phyloP scores from a whole-genome alignment of 345 rosid genomes.

The Mallotus nudiflorus region DNA sequence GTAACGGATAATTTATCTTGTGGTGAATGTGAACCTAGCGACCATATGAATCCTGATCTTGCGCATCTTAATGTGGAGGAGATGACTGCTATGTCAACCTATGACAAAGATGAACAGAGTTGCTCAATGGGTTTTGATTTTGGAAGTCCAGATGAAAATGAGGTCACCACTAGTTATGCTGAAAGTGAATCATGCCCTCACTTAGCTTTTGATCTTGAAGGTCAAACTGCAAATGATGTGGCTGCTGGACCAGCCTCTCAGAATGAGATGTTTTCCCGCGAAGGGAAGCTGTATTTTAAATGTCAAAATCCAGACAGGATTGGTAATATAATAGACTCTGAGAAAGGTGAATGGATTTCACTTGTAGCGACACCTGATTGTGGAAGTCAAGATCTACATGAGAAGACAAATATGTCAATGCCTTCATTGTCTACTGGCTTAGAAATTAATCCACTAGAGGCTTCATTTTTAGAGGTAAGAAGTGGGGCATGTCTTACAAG shows the following conservation, averaged over 20 bases:
- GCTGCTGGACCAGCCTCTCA: neutral
- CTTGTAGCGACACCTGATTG: neutral
- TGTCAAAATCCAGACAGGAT: neutral
- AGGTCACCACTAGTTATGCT: no score
- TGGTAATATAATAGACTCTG: neutral
- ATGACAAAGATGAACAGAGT: no score
- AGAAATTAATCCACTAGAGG: conserved; percentile 2
- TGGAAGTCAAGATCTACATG: neutral
- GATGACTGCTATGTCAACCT: no score
- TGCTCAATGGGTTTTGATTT: no score
- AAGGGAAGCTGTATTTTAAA: neutral
- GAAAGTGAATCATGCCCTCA: neutral
- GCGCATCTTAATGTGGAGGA: no score
- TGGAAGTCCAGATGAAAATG: no score
- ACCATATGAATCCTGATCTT: no score
- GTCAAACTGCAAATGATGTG: neutral
- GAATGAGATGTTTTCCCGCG: no score
- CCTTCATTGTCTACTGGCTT: neutral
- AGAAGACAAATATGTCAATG: neutral
- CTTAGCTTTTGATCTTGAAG: neutral
- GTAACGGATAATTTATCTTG: neutral
- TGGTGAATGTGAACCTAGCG: no score
- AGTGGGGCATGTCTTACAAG: neutral
- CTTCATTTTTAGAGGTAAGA: neutral
- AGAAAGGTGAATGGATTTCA: conserved; percentile 4